Evolutionary conservation across 164 flowering plant species (phyloP).

Genomic region (Kingdonia uniflora): DNA sequence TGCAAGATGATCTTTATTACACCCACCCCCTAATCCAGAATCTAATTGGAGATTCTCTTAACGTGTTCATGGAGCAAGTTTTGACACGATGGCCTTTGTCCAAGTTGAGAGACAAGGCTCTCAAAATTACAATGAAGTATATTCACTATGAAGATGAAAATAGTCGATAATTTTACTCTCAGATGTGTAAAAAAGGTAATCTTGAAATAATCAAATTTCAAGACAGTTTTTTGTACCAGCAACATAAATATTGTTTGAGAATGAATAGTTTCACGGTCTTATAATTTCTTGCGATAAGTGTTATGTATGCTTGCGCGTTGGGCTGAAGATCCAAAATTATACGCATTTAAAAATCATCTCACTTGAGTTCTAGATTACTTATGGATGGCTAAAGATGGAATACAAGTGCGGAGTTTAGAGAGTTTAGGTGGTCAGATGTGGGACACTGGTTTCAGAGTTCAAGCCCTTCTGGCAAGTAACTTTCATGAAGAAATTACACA

Average conservation of each 20-base stretch:
- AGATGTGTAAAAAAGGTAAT: conserved; percentile 25
- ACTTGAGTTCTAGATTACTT: conserved; percentile 30
- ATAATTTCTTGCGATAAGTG: not conserved
- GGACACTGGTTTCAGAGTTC: conserved; percentile 29
- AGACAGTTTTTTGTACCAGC: not conserved
- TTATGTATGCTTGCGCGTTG: not conserved
- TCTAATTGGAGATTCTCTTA: conserved; percentile 18
- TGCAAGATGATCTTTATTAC: conserved; percentile 29
- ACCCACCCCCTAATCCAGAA: conserved; percentile 25
- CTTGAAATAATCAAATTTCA: not conserved
- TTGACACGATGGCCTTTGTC: conserved; percentile 22
- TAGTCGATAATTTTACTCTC: conserved; percentile 18
- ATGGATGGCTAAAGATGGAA: conserved; percentile 34
- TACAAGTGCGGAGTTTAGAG: not conserved
- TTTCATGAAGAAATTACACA: conserved; percentile 7
- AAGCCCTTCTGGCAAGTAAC: conserved; percentile 27
- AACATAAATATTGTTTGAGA: not conserved
- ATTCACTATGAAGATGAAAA: conserved; percentile 28
- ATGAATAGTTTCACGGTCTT: not conserved
- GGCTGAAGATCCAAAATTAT: not conserved
- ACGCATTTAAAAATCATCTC: conserved; percentile 18
- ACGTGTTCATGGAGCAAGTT: conserved; percentile 20
- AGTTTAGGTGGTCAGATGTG: conserved; percentile 30
- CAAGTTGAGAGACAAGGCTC: conserved; percentile 18
- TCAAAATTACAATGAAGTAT: conserved; percentile 13